phyloP scores from a whole-genome alignment of 225 moss, liverwort and hornwort species.

The Lunularia cruciata region DNA sequence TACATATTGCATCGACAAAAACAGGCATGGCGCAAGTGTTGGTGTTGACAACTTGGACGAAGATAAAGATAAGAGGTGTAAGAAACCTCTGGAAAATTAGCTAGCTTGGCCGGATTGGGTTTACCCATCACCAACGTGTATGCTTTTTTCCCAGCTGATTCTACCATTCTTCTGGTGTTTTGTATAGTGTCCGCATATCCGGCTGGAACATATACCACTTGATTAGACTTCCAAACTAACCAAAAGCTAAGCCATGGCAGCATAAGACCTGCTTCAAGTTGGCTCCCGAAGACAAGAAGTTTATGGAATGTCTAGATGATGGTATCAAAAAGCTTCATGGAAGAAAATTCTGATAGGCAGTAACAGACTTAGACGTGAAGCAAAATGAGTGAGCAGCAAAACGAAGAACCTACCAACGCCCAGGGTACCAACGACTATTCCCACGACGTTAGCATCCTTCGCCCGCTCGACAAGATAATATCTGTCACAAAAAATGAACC shows the following conservation, averaged over 20 bases:
- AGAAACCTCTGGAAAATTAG: constrained; percentile 84
- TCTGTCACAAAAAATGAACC: constrained; percentile 22
- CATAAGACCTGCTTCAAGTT: not conserved
- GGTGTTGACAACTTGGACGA: too few relatives aligned
- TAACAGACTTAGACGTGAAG: too few relatives aligned
- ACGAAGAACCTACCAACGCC: constrained; percentile 55
- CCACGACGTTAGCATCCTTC: constrained; percentile 91
- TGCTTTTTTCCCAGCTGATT: constrained; percentile 78
- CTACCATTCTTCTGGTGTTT: constrained; percentile 66
- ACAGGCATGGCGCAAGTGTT: too few relatives aligned
- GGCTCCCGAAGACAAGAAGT: not conserved
- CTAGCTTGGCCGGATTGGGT: constrained; percentile 94
- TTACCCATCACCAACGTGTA: constrained; percentile 96
- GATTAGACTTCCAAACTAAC: too few relatives aligned
- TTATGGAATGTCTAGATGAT: not conserved
- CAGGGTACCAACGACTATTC: constrained; percentile 93
- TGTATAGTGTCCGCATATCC: constrained; percentile 79
- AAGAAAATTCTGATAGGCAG: not conserved
- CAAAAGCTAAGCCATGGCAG: not conserved
- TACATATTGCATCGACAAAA: too few relatives aligned
- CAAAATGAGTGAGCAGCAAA: not conserved
- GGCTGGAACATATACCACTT: constrained; percentile 40
- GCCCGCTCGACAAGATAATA: constrained; percentile 86
- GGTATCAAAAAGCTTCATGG: too few relatives aligned
- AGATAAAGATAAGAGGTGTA: constrained; percentile 18